Evolutionary conservation across 768 basidiomycete species (phyloP).

Genomic region (Hygrophoropsis aurantiaca): DNA sequence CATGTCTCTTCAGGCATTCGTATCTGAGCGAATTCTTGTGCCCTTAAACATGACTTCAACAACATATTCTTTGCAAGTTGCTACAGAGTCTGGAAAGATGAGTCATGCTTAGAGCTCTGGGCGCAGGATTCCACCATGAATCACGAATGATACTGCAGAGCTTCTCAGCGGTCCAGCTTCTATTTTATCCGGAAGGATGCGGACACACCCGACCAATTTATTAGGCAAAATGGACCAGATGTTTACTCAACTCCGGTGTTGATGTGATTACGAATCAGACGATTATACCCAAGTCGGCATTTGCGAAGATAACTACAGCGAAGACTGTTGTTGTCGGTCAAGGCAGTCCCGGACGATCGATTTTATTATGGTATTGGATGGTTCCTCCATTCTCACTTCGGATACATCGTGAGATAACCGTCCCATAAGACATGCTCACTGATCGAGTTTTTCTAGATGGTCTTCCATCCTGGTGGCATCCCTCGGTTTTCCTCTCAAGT

Average conservation of each 20-base stretch:
- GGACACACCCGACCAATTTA: too few relatives aligned
- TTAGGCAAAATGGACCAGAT: slow-evolving; percentile 32
- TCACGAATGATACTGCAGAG: slow-evolving; percentile 15
- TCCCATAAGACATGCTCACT: neutral
- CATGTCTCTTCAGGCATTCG: slow-evolving; percentile 29
- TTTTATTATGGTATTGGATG: slow-evolving; percentile 38
- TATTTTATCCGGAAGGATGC: slow-evolving; percentile 29
- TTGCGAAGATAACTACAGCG: slow-evolving; percentile 26
- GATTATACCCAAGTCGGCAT: slow-evolving; percentile 24
- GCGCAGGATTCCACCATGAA: slow-evolving; percentile 27
- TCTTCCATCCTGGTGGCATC: slow-evolving; percentile 24
- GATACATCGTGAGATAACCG: slow-evolving; percentile 29
- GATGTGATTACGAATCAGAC: slow-evolving; percentile 27
- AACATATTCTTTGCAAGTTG: slow-evolving; percentile 29
- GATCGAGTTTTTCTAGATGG: slow-evolving; percentile 21
- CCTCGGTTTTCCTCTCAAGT: slow-evolving; percentile 27
- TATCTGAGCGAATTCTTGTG: slow-evolving; percentile 32
- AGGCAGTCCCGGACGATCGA: slow-evolving; percentile 14
- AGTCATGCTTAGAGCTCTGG: slow-evolving; percentile 25
- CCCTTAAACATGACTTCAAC: slow-evolving; percentile 36
- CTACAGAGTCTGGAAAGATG: slow-evolving; percentile 21
- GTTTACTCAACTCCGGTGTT: slow-evolving; percentile 30
- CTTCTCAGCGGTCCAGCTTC: slow-evolving; percentile 34
- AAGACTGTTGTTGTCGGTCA: slow-evolving; percentile 16
- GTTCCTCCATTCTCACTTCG: slow-evolving; percentile 28